These are phyloP conservation scores for Schwanniomyces etchellsii DNA, from an alignment of 1,139 yeast species.

Conservation along the genomic window DNA sequence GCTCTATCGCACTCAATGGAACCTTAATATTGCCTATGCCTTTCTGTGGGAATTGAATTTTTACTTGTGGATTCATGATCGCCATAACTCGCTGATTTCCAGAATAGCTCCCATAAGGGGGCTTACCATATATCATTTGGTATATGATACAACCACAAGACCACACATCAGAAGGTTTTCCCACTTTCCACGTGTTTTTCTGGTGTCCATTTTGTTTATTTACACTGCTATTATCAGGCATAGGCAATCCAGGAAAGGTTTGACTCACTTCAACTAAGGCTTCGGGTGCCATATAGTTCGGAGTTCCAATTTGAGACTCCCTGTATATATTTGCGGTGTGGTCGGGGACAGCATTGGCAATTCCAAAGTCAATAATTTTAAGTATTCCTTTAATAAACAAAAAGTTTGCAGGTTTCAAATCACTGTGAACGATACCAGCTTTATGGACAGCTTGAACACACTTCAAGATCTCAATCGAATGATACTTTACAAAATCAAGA, in stretches of 20 bases:
- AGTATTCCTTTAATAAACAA: constrained; percentile 78
- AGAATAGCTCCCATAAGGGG: constrained; percentile 80
- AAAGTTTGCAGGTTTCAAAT: constrained; percentile 93
- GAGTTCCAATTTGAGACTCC: constrained; percentile 91
- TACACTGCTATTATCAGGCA: constrained; percentile 14
- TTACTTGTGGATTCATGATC: constrained; percentile 81
- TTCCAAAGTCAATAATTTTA: constrained; percentile 93
- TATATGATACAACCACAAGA: constrained; percentile 95
- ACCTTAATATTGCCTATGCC: constrained; percentile 63
- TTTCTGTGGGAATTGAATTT: constrained; percentile 58
- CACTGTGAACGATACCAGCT: constrained; percentile 89
- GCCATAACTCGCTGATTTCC: constrained; percentile 81
- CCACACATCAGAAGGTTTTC: constrained; percentile 96
- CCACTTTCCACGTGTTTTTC: constrained; percentile 73
- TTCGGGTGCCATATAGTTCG: constrained; percentile 98
- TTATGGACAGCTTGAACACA: constrained; percentile 88
- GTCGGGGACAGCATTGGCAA: constrained; percentile 91
- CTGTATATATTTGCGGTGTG: constrained; percentile 87
- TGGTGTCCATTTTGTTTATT: constrained; percentile 8
- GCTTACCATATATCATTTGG: constrained; percentile 91
- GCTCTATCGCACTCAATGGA: constrained; percentile 64
- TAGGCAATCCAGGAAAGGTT: constrained; percentile 20
- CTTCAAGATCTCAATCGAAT: constrained; percentile 71
- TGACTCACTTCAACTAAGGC: constrained; percentile 65
- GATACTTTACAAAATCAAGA: constrained; percentile 72